Conservation (phyloP, 495 filamentous ascomycete species). For the Hypoxylon trugodes region DNA sequence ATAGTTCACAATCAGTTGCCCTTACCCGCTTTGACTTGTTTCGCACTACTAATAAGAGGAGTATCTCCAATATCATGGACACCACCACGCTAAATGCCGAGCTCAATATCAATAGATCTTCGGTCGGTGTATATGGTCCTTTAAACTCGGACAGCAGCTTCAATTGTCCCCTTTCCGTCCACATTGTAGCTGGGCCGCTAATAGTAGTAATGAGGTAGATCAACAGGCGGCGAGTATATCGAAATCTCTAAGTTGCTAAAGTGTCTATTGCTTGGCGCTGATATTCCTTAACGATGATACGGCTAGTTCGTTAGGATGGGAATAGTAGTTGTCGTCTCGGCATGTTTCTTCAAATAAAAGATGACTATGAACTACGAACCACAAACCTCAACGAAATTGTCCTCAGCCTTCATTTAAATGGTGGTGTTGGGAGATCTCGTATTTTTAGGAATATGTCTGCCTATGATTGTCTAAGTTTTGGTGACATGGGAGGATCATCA, state of each 20-base stretch:
- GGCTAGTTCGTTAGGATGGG: no score
- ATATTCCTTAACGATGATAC: no score
- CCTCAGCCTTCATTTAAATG: slow-evolving; percentile 4
- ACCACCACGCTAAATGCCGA: slow-evolving; percentile 23
- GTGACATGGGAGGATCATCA: slow-evolving; percentile 5
- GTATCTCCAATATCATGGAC: slow-evolving; percentile 15
- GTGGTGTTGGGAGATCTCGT: background rate
- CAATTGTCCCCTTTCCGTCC: background rate
- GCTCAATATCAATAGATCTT: slow-evolving; percentile 21
- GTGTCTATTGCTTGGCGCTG: no score
- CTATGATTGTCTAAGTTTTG: slow-evolving; percentile 1
- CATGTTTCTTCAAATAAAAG: background rate
- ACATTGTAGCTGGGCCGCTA: slow-evolving; percentile 4
- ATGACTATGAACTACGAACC: background rate
- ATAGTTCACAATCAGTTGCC: background rate
- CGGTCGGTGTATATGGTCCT: slow-evolving; percentile 5
- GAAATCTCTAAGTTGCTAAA: no score
- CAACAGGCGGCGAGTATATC: no score
- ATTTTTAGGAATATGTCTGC: slow-evolving; percentile 21
- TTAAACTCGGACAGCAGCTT: slow-evolving; percentile 5
- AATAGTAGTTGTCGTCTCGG: no score
- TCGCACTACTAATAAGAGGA: background rate
- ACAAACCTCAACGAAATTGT: background rate
- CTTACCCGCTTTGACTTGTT: slow-evolving; percentile 19
- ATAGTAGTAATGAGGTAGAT: background rate